Evolutionary conservation across 2,329 filamentous ascomycete species (phyloP).

Genomic region (Penicillium nordicum): DNA sequence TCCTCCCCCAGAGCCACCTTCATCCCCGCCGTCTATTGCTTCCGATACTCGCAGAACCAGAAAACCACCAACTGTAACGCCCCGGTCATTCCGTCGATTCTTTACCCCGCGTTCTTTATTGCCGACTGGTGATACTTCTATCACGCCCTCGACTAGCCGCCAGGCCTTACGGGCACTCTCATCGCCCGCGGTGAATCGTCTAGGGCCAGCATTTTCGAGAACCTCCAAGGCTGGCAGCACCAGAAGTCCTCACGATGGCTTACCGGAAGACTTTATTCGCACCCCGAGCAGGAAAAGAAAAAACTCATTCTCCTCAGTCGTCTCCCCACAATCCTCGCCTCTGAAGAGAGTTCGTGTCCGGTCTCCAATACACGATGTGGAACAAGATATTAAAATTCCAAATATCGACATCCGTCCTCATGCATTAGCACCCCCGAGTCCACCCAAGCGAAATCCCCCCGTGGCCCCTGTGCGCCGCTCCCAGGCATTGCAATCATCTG

Average conservation of each 20-base stretch:
- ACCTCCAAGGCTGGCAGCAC: constrained; percentile 32
- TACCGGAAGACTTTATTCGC: constrained; percentile 29
- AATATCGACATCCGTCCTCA: constrained; percentile 26
- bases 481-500: constrained; percentile 35
- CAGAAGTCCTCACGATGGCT: constrained; percentile 25
- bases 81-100: constrained; percentile 50
- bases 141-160: constrained; percentile 40
- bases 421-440: constrained; percentile 14
- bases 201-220: constrained; percentile 42
- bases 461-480: constrained; percentile 38
- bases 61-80: constrained; percentile 49
- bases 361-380: constrained; percentile 30
- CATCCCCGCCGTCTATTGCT: constrained; percentile 42
- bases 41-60: constrained; percentile 41
- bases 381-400: constrained; percentile 26
- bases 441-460: constrained; percentile 24
- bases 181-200: constrained; percentile 42
- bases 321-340: constrained; percentile 50
- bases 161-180: constrained; percentile 46
- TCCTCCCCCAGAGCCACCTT: constrained; percentile 36
- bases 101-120: constrained; percentile 49
- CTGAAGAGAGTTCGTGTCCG: constrained; percentile 42
- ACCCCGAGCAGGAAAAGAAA: constrained; percentile 47
- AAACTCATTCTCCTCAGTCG: constrained; percentile 44
- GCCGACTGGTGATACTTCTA: constrained; percentile 33